Evolutionary conservation across 1,284 basidiomycete genomes (phyloP).

Genomic region (Microstroma glucosiphilum): DNA sequence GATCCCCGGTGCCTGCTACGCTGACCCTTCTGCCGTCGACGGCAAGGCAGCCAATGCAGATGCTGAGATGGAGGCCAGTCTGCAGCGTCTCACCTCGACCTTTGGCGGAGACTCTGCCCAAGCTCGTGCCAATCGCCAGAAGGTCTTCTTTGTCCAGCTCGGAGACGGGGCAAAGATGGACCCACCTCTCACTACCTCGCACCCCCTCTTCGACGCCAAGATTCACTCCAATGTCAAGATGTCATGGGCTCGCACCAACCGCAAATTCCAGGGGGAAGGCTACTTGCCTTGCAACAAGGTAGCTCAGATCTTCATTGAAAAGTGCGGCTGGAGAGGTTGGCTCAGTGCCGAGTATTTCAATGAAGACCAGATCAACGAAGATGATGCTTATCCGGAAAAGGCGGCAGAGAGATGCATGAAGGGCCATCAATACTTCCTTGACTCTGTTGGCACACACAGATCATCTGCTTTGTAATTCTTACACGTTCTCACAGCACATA

Average conservation of each 20-base stretch:
- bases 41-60: constrained; percentile 1
- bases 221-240: constrained; percentile 17
- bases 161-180: constrained; percentile 18
- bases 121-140: constrained; percentile 7
- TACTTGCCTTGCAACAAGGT: constrained; percentile 9
- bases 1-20: constrained; percentile 50
- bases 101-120: constrained; percentile 5
- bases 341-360: constrained; percentile 12
- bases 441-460: neutral
- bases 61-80: neutral
- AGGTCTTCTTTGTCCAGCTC: constrained; percentile 24
- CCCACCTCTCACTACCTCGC: constrained; percentile 1
- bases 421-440: neutral
- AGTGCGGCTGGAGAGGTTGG: constrained; percentile 9
- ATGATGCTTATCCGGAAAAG: neutral
- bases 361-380: neutral
- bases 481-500: too few relatives aligned
- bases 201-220: constrained; percentile 12
- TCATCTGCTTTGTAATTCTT: too few relatives aligned
- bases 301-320: neutral
- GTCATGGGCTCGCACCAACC: constrained; percentile 13
- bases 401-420: neutral
- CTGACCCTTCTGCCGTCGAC: constrained; percentile 36
- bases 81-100: neutral
- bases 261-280: constrained; percentile 12